A percentile compares a stretch with the other conserved stretches of the same genome.
Conservation (phyloP, 345 rosid genomes). For the Arabidopsis suecica region DNA sequence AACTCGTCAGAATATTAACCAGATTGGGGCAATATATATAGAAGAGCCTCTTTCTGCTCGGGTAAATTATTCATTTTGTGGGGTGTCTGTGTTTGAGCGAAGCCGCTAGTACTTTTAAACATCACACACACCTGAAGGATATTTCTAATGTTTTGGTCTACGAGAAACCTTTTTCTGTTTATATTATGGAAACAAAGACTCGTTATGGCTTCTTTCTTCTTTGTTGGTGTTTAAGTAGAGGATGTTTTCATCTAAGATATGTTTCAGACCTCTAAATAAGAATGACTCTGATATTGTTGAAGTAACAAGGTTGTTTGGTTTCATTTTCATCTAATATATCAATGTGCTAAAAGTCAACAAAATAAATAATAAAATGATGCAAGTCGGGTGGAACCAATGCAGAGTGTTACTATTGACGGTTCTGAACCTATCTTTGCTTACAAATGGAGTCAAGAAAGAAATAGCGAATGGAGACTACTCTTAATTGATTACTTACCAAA, state of each 20-base stretch:
- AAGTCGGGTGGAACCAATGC: too few relatives aligned
- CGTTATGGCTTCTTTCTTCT: background rate
- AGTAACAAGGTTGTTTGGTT: conserved; percentile 2
- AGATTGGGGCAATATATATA: conserved; percentile 25
- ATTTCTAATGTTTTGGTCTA: conserved; percentile 21
- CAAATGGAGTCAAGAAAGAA: too few relatives aligned
- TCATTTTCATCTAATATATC: too few relatives aligned
- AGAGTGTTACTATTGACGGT: too few relatives aligned
- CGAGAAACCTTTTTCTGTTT: conserved; percentile 14
- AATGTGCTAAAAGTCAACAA: background rate
- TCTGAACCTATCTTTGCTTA: too few relatives aligned
- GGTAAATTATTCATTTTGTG: conserved; percentile 30
- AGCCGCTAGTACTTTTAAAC: conserved; percentile 11
- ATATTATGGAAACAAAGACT: conserved; percentile 28
- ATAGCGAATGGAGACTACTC: too few relatives aligned
- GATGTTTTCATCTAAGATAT: background rate
- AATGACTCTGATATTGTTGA: background rate
- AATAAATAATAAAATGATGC: too few relatives aligned
- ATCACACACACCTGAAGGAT: conserved; percentile 15
- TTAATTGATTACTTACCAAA: too few relatives aligned
- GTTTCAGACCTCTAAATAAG: background rate
- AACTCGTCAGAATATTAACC: background rate
- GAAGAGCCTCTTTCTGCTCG: background rate
- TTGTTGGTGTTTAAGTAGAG: background rate
- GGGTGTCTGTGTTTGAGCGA: conserved; percentile 10